Conservation (phyloP, 352 stramenopile species). For the Globisporangium polare region DNA sequence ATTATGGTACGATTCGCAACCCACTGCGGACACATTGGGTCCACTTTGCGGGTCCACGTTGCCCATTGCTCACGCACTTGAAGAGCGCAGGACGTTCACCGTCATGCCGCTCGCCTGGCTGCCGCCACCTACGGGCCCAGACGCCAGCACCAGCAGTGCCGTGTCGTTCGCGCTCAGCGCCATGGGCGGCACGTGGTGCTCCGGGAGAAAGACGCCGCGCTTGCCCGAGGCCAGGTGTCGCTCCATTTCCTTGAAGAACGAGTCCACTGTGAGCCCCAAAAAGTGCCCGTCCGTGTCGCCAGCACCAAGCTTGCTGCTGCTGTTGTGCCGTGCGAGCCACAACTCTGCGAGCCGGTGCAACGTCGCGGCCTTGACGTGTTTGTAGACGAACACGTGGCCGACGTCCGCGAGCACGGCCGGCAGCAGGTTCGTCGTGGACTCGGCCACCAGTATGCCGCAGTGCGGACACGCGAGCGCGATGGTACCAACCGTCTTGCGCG, state of each 20-base stretch:
- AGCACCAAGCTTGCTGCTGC: constrained; percentile 1
- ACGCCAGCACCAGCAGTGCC: constrained; percentile 9
- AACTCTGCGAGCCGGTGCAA: constrained; percentile 24
- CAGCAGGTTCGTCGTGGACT: constrained; percentile 3
- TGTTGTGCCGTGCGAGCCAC: constrained; percentile 7
- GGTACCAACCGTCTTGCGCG: constrained; percentile 10
- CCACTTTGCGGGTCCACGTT: constrained; percentile 1
- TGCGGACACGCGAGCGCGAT: constrained; percentile 47
- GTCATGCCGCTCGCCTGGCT: background rate
- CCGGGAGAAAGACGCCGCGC: constrained; percentile 41
- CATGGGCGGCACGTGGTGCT: constrained; percentile 37
- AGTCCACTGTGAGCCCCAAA: constrained; percentile 49
- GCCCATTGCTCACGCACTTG: background rate
- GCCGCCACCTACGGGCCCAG: background rate
- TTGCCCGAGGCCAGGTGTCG: constrained; percentile 40
- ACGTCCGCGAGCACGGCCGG: constrained; percentile 7
- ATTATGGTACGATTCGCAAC: background rate
- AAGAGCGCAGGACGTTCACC: constrained; percentile 6
- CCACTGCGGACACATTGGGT: too few relatives aligned
- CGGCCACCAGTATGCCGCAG: constrained; percentile 34
- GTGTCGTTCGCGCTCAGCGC: constrained; percentile 54
- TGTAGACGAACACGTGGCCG: constrained; percentile 19
- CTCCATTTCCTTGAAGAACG: constrained; percentile 62
- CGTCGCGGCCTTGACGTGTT: constrained; percentile 23
- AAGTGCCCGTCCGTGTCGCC: constrained; percentile 17